These are phyloP conservation scores for Tetratostichococcus sp. DNA, from an alignment of 139 green algal genomes.

Conservation along the genomic window DNA sequence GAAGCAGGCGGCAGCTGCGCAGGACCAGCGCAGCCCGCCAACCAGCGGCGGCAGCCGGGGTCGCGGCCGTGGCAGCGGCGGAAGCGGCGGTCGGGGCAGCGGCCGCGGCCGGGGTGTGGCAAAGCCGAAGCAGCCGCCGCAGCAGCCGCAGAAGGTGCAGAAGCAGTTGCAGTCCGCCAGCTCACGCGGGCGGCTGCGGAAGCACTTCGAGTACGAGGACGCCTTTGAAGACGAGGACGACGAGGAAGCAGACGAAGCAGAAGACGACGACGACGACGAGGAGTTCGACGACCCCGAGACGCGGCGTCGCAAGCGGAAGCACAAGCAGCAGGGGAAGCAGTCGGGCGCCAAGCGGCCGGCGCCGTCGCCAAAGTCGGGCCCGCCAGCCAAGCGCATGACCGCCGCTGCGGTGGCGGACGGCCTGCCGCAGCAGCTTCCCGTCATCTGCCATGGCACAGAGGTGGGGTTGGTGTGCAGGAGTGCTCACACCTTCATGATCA, in stretches of 20 bases:
- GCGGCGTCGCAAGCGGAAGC: background rate
- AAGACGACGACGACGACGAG: background rate
- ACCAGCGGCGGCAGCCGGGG: no score
- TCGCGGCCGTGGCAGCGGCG: no score
- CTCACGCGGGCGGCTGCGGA: background rate
- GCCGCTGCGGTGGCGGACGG: background rate
- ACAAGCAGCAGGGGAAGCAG: background rate
- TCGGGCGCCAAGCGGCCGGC: background rate
- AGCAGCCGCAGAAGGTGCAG: constrained; percentile 4
- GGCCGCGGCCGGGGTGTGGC: no score
- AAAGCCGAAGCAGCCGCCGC: background rate
- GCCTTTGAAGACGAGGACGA: background rate
- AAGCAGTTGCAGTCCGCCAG: background rate
- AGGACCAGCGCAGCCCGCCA: background rate
- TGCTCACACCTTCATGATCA: no score
- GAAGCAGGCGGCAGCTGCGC: background rate
- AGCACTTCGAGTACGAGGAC: background rate
- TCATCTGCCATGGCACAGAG: constrained; percentile 28
- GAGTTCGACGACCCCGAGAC: background rate
- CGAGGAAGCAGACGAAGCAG: background rate
- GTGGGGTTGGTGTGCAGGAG: background rate
- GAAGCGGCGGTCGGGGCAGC: background rate
- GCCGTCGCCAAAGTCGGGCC: no score
- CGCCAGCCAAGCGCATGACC: background rate
- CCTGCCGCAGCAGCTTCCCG: constrained; percentile 6